A percentile compares a stretch with the other conserved stretches of the same genome.
These are phyloP conservation scores for Paracorniculantispora psalliotae DNA, from an alignment of 2,329 filamentous ascomycete species.

Conservation along the genomic window DNA sequence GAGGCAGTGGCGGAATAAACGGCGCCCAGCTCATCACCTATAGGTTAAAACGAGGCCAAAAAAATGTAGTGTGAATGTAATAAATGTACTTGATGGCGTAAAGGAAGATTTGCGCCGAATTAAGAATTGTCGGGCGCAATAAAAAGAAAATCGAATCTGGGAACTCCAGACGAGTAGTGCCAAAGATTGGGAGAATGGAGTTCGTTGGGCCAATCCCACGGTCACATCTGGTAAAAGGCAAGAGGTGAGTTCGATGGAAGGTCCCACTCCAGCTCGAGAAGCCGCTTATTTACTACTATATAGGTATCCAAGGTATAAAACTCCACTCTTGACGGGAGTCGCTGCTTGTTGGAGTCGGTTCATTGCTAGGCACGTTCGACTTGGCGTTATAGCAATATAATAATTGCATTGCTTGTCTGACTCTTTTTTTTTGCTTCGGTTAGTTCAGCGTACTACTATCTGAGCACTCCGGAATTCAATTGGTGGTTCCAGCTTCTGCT, in stretches of 20 bases:
- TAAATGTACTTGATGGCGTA: neutral
- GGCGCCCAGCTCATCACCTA: too few relatives aligned
- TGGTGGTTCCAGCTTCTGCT: neutral
- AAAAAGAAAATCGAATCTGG: constrained; percentile 38
- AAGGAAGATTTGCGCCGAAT: neutral
- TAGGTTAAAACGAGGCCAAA: neutral
- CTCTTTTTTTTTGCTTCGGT: too few relatives aligned
- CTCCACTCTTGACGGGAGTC: neutral
- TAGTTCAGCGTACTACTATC: neutral
- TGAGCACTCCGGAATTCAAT: neutral
- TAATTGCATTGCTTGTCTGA: too few relatives aligned
- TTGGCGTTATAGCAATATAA: too few relatives aligned
- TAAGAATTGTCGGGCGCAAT: neutral
- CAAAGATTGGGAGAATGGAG: constrained; percentile 51
- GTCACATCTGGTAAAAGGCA: constrained; percentile 79
- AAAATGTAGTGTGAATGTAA: neutral
- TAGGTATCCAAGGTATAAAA: neutral
- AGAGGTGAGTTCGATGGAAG: constrained; percentile 70
- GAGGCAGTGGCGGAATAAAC: too few relatives aligned
- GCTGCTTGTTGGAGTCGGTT: too few relatives aligned
- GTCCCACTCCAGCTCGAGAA: constrained; percentile 56
- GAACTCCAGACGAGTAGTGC: constrained; percentile 35
- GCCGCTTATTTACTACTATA: constrained; percentile 7
- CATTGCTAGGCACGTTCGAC: too few relatives aligned
- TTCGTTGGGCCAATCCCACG: constrained; percentile 54